Conservation (phyloP, 371 early-diverging fungal genomes). For the Phascolomyces articulosus region DNA sequence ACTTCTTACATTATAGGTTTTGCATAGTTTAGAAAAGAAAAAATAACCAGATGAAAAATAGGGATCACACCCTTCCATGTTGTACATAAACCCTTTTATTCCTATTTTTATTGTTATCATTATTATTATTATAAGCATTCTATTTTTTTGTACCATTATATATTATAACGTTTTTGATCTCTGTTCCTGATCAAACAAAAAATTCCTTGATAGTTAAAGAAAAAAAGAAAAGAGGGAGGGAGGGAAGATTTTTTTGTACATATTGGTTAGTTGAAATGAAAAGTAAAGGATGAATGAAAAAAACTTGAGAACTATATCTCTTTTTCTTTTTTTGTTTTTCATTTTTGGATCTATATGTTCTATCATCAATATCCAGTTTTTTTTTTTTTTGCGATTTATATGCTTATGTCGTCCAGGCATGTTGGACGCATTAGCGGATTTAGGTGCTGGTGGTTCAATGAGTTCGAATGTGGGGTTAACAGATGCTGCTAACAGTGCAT, state of each 20-base stretch:
- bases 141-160: too few relatives aligned
- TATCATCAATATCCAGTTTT: background rate
- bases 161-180: too few relatives aligned
- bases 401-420: slow-evolving; percentile 80
- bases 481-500: slow-evolving; percentile 70
- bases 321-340: background rate
- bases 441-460: slow-evolving; percentile 61
- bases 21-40: background rate
- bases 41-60: background rate
- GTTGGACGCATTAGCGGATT: slow-evolving; percentile 57
- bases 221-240: background rate
- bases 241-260: background rate
- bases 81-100: too few relatives aligned
- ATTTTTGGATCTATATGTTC: background rate
- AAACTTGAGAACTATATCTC: background rate
- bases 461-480: slow-evolving; percentile 60
- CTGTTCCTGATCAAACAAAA: too few relatives aligned
- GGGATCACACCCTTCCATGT: background rate
- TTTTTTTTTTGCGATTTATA: slow-evolving; percentile 65
- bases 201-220: background rate
- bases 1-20: background rate
- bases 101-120: too few relatives aligned
- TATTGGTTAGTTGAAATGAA: too few relatives aligned
- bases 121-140: too few relatives aligned
- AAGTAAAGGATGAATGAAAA: too few relatives aligned